A percentile compares a stretch with the other conserved stretches of the same genome.
Evolutionary conservation across 2,329 filamentous ascomycete species (phyloP).

Genomic region (Drechslerella dactyloides): DNA sequence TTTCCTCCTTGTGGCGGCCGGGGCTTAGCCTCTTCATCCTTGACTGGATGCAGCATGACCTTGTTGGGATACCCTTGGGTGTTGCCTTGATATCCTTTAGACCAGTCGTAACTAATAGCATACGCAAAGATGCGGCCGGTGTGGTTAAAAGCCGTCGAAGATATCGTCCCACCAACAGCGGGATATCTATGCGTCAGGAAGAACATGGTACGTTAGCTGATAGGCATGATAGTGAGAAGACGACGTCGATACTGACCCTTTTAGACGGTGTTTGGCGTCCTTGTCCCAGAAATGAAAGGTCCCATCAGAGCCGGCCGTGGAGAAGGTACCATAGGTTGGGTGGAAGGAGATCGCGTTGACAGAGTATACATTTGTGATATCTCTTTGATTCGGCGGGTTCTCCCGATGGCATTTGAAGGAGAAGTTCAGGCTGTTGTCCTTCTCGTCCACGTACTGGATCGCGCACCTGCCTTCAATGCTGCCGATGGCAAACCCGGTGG

Average conservation of each 20-base stretch:
- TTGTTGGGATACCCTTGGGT: constrained; percentile 76
- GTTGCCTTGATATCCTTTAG: constrained; percentile 90
- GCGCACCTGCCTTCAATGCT: constrained; percentile 97
- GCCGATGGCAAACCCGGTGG: constrained; percentile 89
- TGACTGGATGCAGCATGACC: constrained; percentile 82
- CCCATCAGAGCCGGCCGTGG: constrained; percentile 90
- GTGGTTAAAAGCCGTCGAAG: constrained; percentile 87
- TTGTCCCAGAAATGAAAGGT: constrained; percentile 98
- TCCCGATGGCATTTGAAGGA: constrained; percentile 99
- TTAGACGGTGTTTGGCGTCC: constrained; percentile 84
- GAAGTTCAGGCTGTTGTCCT: constrained; percentile 85
- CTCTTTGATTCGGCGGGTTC: constrained; percentile 68
- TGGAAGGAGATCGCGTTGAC: constrained; percentile 99
- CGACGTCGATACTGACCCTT: constrained; percentile 63
- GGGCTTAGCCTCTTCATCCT: constrained; percentile 69
- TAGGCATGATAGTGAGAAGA: not conserved
- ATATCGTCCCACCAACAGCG: constrained; percentile 82
- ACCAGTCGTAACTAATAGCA: constrained; percentile 96
- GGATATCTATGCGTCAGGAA: constrained; percentile 67
- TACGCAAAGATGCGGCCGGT: constrained; percentile 85
- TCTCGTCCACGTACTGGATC: constrained; percentile 98
- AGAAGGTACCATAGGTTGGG: constrained; percentile 95
- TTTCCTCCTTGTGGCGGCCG: constrained; percentile 51
- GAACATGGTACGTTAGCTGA: not conserved
- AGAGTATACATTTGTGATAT: constrained; percentile 85